phyloP scores from a whole-genome alignment of 176 grass and related monocot genomes.

The Phoenix dactylifera region DNA sequence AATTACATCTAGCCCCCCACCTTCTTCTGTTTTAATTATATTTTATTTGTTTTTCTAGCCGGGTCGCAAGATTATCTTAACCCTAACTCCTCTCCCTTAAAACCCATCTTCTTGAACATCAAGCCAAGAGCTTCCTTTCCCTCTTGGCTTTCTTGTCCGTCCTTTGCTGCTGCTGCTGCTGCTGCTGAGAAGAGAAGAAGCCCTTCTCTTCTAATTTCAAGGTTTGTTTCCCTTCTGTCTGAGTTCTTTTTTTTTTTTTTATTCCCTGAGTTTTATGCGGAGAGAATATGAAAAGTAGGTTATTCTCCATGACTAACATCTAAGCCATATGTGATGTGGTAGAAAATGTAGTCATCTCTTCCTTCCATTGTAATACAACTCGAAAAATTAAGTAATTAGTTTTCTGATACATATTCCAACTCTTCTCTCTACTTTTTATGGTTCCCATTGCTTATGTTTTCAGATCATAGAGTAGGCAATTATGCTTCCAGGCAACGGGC shows the following conservation, averaged over 20 bases:
- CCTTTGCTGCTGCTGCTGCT: neutral
- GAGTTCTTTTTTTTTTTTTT: neutral
- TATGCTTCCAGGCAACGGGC: conserved; percentile 1
- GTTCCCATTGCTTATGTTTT: neutral
- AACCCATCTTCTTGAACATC: neutral
- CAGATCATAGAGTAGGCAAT: neutral
- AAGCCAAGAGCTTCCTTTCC: conserved; percentile 10
- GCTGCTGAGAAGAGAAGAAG: neutral
- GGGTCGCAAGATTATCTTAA: neutral
- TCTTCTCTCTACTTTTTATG: too few relatives aligned
- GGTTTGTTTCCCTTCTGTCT: neutral
- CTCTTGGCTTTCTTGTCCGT: conserved; percentile 7
- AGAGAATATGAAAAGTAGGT: too few relatives aligned
- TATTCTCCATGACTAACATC: too few relatives aligned
- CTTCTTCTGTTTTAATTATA: neutral
- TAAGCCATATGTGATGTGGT: too few relatives aligned
- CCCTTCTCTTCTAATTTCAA: neutral
- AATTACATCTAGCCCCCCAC: too few relatives aligned
- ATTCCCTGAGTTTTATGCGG: neutral
- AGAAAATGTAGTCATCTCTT: too few relatives aligned
- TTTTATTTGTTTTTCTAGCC: conserved; percentile 1
- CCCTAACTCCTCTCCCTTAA: conserved; percentile 7
- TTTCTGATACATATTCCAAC: too few relatives aligned
- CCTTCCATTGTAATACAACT: too few relatives aligned
- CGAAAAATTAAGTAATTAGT: too few relatives aligned